A percentile compares a stretch with the other conserved stretches of the same genome.
Conservation (phyloP, 768 basidiomycete species). For the Tricholoma saponaceum region DNA sequence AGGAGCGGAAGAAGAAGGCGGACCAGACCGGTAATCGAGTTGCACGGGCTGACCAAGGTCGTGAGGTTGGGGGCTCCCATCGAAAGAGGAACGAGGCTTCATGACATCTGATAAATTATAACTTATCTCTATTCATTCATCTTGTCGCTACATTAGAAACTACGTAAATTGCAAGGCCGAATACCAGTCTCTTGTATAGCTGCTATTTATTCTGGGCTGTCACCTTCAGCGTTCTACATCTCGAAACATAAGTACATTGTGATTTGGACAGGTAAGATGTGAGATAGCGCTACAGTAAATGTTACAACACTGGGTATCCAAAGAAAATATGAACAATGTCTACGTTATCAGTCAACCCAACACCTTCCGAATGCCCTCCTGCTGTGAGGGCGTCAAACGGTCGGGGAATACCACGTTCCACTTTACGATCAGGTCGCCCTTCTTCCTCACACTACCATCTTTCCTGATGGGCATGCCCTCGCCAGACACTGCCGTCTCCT, state of each 20-base stretch:
- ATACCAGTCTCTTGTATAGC: too few species aligned
- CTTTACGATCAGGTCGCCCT: conserved; percentile 80
- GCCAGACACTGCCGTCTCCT: conserved; percentile 62
- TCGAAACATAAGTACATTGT: too few species aligned
- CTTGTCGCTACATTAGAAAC: not conserved
- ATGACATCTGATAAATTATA: not conserved
- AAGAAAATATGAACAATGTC: not conserved
- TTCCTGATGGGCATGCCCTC: conserved; percentile 94
- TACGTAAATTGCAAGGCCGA: not conserved
- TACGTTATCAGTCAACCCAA: conserved; percentile 33
- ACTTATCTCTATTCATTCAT: not conserved
- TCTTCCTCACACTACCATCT: conserved; percentile 60
- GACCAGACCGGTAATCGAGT: not conserved
- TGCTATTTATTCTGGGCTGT: too few species aligned
- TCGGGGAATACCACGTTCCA: conserved; percentile 88
- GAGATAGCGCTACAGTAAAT: too few species aligned
- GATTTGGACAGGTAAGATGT: not conserved
- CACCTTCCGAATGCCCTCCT: conserved; percentile 73
- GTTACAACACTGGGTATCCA: conserved; percentile 1
- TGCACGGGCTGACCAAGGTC: not conserved
- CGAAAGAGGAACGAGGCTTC: not conserved
- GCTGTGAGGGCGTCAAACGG: conserved; percentile 69
- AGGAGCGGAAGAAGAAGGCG: conserved; percentile 1
- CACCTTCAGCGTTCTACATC: too few species aligned
- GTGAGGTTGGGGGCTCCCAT: not conserved